These are phyloP conservation scores for Penicillium sp. DNA, from an alignment of 2,329 filamentous ascomycete genomes.

Conservation along the genomic window DNA sequence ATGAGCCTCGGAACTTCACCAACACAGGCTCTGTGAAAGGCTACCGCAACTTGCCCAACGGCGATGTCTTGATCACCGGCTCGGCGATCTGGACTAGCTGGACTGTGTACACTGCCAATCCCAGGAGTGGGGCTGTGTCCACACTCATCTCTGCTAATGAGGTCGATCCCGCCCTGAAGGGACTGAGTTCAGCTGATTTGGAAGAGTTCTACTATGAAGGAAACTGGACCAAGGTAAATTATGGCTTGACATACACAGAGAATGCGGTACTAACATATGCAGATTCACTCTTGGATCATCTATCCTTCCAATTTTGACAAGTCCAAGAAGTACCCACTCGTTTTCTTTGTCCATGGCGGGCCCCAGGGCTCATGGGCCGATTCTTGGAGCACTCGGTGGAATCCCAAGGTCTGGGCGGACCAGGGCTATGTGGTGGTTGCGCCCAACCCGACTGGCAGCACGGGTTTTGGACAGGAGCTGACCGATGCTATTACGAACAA, in stretches of 20 bases:
- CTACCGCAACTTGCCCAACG: constrained; percentile 33
- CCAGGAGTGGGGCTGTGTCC: constrained; percentile 27
- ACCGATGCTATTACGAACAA: constrained; percentile 74
- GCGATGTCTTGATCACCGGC: constrained; percentile 36
- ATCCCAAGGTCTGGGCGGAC: constrained; percentile 81
- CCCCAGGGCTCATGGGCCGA: constrained; percentile 77
- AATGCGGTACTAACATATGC: constrained; percentile 9
- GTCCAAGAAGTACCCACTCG: constrained; percentile 73
- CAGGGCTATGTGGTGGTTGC: constrained; percentile 82
- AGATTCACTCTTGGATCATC: constrained; percentile 45
- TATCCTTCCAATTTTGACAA: constrained; percentile 62
- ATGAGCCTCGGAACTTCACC: constrained; percentile 40
- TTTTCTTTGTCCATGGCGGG: constrained; percentile 80
- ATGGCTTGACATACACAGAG: neutral
- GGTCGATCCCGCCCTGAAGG: constrained; percentile 41
- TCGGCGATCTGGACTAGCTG: constrained; percentile 40
- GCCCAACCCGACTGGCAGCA: constrained; percentile 81
- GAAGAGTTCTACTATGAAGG: constrained; percentile 42
- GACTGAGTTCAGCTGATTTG: constrained; percentile 36
- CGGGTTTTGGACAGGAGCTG: constrained; percentile 77
- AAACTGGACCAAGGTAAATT: constrained; percentile 37
- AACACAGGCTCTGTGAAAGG: constrained; percentile 33
- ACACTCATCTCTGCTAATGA: constrained; percentile 41
- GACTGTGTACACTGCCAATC: constrained; percentile 37
- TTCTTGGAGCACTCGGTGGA: constrained; percentile 81